These are phyloP conservation scores for Fusarium sp. DNA, from an alignment of 2,329 filamentous ascomycete species.

Conservation along the genomic window DNA sequence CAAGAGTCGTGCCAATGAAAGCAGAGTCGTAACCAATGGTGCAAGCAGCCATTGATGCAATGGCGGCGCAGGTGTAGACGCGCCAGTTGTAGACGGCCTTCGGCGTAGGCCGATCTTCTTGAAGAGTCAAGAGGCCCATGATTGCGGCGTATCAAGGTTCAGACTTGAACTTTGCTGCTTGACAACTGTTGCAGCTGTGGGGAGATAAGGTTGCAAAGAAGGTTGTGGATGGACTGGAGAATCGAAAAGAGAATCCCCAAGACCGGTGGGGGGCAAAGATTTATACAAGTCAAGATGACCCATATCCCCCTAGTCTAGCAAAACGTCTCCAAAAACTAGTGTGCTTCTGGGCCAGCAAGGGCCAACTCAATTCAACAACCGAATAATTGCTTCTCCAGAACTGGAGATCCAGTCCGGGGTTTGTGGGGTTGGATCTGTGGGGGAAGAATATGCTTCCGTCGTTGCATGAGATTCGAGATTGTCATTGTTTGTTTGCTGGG, in stretches of 20 bases:
- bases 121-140: slow-evolving; percentile 62
- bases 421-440: slow-evolving; percentile 45
- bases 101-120: slow-evolving; percentile 69
- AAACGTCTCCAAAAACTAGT: slow-evolving; percentile 13
- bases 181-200: slow-evolving; percentile 2
- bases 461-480: slow-evolving; percentile 28
- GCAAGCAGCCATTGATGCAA: slow-evolving; percentile 68
- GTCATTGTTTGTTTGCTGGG: slow-evolving; percentile 26
- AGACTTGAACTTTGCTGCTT: background rate
- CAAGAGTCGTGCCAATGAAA: slow-evolving; percentile 82
- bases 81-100: slow-evolving; percentile 71
- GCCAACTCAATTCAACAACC: slow-evolving; percentile 19
- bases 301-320: slow-evolving; percentile 14
- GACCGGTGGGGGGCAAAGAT: slow-evolving; percentile 36
- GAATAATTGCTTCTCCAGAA: slow-evolving; percentile 28
- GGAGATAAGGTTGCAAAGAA: slow-evolving; percentile 21
- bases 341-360: slow-evolving; percentile 8
- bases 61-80: slow-evolving; percentile 65
- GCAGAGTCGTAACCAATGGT: slow-evolving; percentile 75
- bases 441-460: slow-evolving; percentile 47
- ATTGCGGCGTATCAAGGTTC: background rate
- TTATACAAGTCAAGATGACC: slow-evolving; percentile 34
- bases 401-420: slow-evolving; percentile 44
- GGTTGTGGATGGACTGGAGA: slow-evolving; percentile 22
- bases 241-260: slow-evolving; percentile 8